Percentiles rank a stretch among this genome's conserved stretches.
Evolutionary conservation across 2,329 filamentous ascomycete genomes (phyloP).

Genomic region (Proliferodiscus dingleyae): DNA sequence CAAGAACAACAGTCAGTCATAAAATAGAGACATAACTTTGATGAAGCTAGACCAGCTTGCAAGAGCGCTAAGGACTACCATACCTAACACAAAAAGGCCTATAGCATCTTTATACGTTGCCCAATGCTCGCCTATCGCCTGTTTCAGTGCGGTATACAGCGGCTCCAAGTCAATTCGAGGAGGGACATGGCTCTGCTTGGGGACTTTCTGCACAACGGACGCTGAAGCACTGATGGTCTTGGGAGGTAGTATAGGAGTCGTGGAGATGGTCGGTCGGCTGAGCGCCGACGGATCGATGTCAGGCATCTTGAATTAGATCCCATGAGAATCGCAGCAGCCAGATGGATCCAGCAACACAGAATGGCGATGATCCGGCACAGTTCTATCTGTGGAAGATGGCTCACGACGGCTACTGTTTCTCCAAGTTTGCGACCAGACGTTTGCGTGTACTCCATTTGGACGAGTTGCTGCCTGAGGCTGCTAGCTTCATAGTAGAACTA

Average conservation of each 20-base stretch:
- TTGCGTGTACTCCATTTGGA: too few relatives aligned
- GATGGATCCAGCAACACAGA: conserved; percentile 20
- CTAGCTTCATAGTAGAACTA: too few relatives aligned
- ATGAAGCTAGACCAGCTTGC: background rate
- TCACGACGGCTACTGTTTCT: conserved; percentile 12
- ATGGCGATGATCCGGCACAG: conserved; percentile 19
- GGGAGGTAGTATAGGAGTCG: conserved; percentile 53
- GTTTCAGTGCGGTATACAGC: conserved; percentile 57
- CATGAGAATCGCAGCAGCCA: conserved; percentile 25
- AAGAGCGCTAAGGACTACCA: conserved; percentile 11
- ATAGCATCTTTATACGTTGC: conserved; percentile 58
- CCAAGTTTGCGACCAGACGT: background rate
- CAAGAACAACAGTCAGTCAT: conserved; percentile 28
- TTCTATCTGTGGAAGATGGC: conserved; percentile 21
- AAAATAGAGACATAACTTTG: conserved; percentile 3
- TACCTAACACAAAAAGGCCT: conserved; percentile 60
- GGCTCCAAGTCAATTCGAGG: conserved; percentile 64
- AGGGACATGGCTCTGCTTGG: conserved; percentile 59
- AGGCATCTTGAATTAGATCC: conserved; percentile 45
- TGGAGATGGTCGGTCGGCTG: conserved; percentile 55
- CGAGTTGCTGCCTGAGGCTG: too few relatives aligned
- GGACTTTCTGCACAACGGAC: conserved; percentile 39
- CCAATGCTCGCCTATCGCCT: conserved; percentile 60
- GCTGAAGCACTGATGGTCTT: conserved; percentile 54
- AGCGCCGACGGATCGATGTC: conserved; percentile 67